Base-by-base conservation (phyloP, 2,329 filamentous ascomycete species). In the Penicillium sp. region DNA sequence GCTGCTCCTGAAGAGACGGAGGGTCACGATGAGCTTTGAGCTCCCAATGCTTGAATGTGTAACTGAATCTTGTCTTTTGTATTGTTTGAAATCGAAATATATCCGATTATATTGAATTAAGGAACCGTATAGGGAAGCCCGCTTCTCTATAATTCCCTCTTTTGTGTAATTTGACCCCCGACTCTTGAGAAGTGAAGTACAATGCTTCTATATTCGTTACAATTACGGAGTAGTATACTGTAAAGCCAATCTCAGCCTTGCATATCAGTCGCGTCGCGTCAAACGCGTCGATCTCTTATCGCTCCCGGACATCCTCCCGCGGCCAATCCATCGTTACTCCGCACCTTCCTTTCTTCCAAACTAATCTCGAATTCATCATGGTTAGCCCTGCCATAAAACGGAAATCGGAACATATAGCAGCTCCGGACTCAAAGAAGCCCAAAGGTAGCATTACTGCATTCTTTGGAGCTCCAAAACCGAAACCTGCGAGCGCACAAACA, bases 401-500 rank as follows among this genome's bases (percentile, higher is more conserved):
- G 59, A 88, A 88, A 72, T 80, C 80, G 36, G 75, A 70, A 49
- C 73, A 76, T 46, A 64, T 76, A 18, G 58, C 71, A 5, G 64
- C 50, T 28, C 50, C 64, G 25, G 82, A 85, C 36, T 64, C 77
- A 38, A 91, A 91, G 70, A 91, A 90, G 68, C 66, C 83, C 50
- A 89, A 86, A 71, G 76, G 80, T 64, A 90, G 79, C 73, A 95
- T 99, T 65, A 91, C 86, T 25, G 88, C 89, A 13, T 97, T 97
- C 78, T 97, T 99, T 64, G 81, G 83, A 12, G 77, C 81, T 14
- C 84, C 89, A 5, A 88, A 86, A 66, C 61, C 73, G 13, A 70
- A 66, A 52, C 52, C 46, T 13, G 29, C 19, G 40, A 67, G 49
- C 56, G 65, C 45, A 64, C 71, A 51, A 56, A 61, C 55, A 35